Base-by-base conservation (phyloP, 208 protist genomes). In the Leishmania aethiopica region DNA sequence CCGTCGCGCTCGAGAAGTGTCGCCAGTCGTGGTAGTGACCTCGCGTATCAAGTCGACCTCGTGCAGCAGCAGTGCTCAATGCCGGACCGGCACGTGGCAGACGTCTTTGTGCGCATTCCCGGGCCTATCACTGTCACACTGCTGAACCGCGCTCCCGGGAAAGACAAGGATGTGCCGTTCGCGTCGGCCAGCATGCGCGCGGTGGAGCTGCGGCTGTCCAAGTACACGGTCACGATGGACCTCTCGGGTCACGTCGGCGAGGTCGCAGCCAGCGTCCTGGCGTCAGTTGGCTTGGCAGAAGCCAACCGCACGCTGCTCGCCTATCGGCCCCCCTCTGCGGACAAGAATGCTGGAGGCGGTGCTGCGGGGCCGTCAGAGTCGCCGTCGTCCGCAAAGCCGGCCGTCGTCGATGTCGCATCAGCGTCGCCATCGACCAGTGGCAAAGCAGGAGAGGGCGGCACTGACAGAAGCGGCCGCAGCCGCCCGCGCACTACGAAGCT, bases 181-280 rank as follows among this genome's bases (percentile, higher is more conserved):
- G 92, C 86, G 32, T 84, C 77, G 47, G 89, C 85, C 25, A 84
- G 84, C 60, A 86, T 90, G 49, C 87, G 67, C 32, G 92, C 89
- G 32, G 78, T 94, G 1, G 86, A 88, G 22, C 51, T 95, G 57
- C 87, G 77, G 55, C 72, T 97, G 71, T 93, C 91, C 77, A 94
- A 95, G 86, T 94, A 91, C 77, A 66, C 67, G 59, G 88, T 91
- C 32, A 97, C 92, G 76, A 80, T 95, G 75, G 92, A 95, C 74
- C 53, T 95, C 32, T 90, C 86, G 35, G 90, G 91, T 42, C 80
- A 81, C 15, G 79, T 97, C 1, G 85, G 86, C 47, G 71, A 89
- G 35, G 86, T 93, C 22, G 81, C 84, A 1, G 84, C 89, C 42
- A 66, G 42, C 45, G 81, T 94, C 73, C 75, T 89, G 42, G 92